Percentiles rank a stretch among this genome's conserved stretches.
Evolutionary conservation across 441 rosid species (phyloP).

Genomic region (Jatropha podagrica): DNA sequence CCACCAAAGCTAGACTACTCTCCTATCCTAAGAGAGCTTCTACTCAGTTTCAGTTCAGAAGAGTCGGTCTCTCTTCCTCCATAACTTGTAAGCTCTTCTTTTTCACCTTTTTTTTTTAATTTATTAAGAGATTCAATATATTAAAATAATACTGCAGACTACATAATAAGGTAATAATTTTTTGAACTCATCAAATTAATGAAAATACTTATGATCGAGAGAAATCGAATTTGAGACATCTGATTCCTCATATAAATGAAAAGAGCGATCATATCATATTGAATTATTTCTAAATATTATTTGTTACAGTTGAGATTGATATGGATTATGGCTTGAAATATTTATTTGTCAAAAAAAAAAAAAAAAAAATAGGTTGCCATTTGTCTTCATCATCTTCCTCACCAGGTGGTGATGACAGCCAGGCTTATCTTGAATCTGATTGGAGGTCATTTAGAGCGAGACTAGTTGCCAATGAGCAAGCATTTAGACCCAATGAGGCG

Average conservation of each 20-base stretch:
- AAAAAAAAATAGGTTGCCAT: constrained; percentile 46
- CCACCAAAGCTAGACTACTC: constrained; percentile 43
- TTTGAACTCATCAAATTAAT: background rate
- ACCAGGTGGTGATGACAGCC: constrained; percentile 37
- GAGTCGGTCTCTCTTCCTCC: constrained; percentile 34
- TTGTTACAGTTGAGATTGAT: too few species aligned
- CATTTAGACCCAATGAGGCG: constrained; percentile 30
- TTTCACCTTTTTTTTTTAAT: background rate
- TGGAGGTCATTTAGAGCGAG: constrained; percentile 88
- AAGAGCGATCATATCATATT: too few species aligned
- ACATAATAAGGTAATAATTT: too few species aligned
- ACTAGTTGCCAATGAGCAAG: constrained; percentile 57
- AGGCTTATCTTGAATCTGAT: constrained; percentile 40
- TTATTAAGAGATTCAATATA: background rate
- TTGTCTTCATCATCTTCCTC: constrained; percentile 40
- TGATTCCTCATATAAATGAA: too few species aligned
- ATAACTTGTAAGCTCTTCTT: constrained; percentile 47
- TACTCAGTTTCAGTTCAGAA: constrained; percentile 34
- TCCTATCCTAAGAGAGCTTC: constrained; percentile 38
- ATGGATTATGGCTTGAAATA: background rate
- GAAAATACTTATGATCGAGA: too few species aligned
- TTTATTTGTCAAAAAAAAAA: background rate
- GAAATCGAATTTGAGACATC: too few species aligned
- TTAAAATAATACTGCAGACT: background rate
- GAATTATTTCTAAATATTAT: too few species aligned